A percentile compares a stretch with the other conserved stretches of the same genome.
Evolutionary conservation across 768 basidiomycete species (phyloP).

Genomic region (Kwoniella dejecticola): DNA sequence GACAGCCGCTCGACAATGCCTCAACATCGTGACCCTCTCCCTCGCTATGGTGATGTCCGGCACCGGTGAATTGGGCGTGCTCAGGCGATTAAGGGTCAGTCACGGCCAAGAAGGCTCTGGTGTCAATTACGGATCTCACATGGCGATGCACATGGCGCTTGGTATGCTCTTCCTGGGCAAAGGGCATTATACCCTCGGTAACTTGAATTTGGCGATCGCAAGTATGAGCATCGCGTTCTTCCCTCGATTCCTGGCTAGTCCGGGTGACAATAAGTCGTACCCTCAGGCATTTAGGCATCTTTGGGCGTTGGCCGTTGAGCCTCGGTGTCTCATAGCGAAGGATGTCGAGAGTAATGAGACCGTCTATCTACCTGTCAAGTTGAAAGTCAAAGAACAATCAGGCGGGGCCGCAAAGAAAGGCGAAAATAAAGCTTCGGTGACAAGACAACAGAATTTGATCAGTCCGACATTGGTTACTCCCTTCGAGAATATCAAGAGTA

Average conservation of each 20-base stretch:
- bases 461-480: constrained; percentile 92
- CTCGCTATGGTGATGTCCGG: constrained; percentile 96
- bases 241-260: constrained; percentile 76
- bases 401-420: constrained; percentile 29
- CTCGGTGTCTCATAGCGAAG: constrained; percentile 83
- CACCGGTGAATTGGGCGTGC: constrained; percentile 86
- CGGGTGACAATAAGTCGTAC: constrained; percentile 85
- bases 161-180: constrained; percentile 92
- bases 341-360: constrained; percentile 90
- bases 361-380: constrained; percentile 88
- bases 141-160: constrained; percentile 84
- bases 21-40: constrained; percentile 82
- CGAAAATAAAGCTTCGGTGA: constrained; percentile 40
- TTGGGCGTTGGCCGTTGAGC: constrained; percentile 95
- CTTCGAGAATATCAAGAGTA: constrained; percentile 74
- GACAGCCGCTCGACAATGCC: constrained; percentile 78
- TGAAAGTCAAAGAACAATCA: constrained; percentile 71
- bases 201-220: constrained; percentile 86
- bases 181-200: constrained; percentile 87
- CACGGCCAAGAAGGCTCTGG: constrained; percentile 76
- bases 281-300: constrained; percentile 91
- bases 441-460: constrained; percentile 74
- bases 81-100: constrained; percentile 81
- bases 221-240: constrained; percentile 88
- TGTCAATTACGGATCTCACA: constrained; percentile 74